Evolutionary conservation across 2,329 filamentous ascomycete genomes (phyloP), one percentile per base, ranked within the genome.

Genomic region (Colletotrichum sp.): DNA sequence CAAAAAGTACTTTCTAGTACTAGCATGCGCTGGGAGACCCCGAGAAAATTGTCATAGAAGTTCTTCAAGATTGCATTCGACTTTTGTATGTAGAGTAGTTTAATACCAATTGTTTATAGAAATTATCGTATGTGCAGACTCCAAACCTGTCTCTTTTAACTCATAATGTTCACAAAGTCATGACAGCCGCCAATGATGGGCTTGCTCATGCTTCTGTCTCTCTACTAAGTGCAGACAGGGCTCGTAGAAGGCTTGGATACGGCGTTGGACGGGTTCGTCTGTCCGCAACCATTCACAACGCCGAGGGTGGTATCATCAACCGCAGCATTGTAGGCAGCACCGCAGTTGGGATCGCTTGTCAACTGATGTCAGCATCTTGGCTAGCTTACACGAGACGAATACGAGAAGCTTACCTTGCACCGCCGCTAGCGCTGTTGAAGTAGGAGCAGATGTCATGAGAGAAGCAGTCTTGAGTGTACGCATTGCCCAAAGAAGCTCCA

Each of bases 401-500:
- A 48, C n/a, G 4, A 21, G 21, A 21, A 9, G 68, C 79, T 75
- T 78, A 87, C 87, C 83, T 86, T 1, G 86, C 81, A 4, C 87
- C 87, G 9, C 86, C 86, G n/a, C 81, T 85, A 3, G 87, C 86
- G 66, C 85, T 85, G 34, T 89, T 85, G 74, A 89, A 89, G 76
- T 86, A 89, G 5, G 86, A 88, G 79, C 88, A 89, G 14, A 89
- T 85, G 64, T 89, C 88, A 69, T 89, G 88, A 0, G 84, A 86
- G 77, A 87, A 89, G 78, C 88, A 89, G 65, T 89, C 86, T 75
- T 88, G 87, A 0, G 87, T 89, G 72, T 89, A 89, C 5, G 81
- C 86, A 38, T 88, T 87, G 4, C 87, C 87, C 9, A 89, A 2
- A 2, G 86, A 82, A 6, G 80, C 63, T 7, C 87, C 87, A 1